Evolutionary conservation across 352 stramenopile genomes (phyloP), one percentile per base, ranked within the genome.

Genomic region (Pythium utonaiense): DNA sequence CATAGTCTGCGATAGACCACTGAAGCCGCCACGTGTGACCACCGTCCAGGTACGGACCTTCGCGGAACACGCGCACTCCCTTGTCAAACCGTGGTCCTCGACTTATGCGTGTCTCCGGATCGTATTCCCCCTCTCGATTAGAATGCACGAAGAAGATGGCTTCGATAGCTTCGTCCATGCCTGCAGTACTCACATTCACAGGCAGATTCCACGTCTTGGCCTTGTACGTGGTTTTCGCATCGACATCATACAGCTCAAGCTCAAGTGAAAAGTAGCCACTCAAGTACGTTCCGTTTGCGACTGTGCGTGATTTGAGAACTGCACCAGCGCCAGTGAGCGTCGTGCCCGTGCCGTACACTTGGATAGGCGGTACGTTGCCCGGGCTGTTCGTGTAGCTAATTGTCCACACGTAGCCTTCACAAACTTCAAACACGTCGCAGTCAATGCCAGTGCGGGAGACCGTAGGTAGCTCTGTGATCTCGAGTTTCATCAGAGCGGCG

Each of bases 281-380:
- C 6, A 93, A 64, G 52, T 89, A 93, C 25, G 83, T 93, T 7
- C 83, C 83, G 27, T 93, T 93, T 0, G 80, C 77, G 13, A 90
- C 38, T 0, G 83, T 91, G 7, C 49, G 56, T 0, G 72, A 52
- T 0, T 55, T 53, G 7, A 90, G 17, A 1, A 66, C 50, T 0
- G 73, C 58, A 16, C 69, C 73, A 44, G 60, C 53, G 2, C 67
- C 68, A n/a, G 77, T 77, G 2, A 78, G 47, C 1, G 69, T 64
- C 0, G 57, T 55, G 17, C 67, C 66, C 25, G 24, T 58, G 0
- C 70, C 60, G 30, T 74, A 81, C 6, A 87, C 76, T 22, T 57
- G 36, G 6, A 93, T 82, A 2, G 78, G 75, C 8, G 83, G 79
- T 0, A 93, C 21, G 56, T 93, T 78, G 0, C 83, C 83, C 0